phyloP scores from a whole-genome alignment of 2,329 filamentous ascomycete genomes.

The Periconia sp. region DNA sequence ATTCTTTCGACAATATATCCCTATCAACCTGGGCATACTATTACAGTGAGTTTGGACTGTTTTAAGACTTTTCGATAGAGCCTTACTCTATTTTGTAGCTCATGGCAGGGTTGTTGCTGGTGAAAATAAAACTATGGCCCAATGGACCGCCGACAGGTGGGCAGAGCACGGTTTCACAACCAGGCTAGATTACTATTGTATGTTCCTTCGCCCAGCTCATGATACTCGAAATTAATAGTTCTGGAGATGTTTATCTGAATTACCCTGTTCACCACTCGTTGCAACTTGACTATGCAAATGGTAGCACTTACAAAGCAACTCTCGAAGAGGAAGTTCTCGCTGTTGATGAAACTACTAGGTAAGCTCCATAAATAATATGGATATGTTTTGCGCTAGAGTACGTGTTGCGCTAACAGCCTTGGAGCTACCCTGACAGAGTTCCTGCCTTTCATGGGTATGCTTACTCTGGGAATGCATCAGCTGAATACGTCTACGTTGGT shows the following conservation, averaged over 20 bases:
- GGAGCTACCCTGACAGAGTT: conserved; percentile 47
- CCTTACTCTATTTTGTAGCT: conserved; percentile 25
- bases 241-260: conserved; percentile 44
- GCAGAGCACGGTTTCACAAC: conserved; percentile 42
- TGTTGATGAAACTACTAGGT: conserved; percentile 43
- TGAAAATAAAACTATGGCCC: conserved; percentile 46
- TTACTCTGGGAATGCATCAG: conserved; percentile 52
- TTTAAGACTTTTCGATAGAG: neutral
- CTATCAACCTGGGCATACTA: conserved; percentile 48
- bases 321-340: conserved; percentile 42
- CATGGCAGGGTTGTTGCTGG: conserved; percentile 43
- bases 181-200: conserved; percentile 45
- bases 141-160: conserved; percentile 48
- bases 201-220: conserved; percentile 2
- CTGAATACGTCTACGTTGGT: conserved; percentile 56
- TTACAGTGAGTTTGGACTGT: conserved; percentile 33
- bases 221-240: conserved; percentile 3
- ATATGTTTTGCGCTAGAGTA: too few relatives aligned
- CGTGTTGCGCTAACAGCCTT: too few relatives aligned
- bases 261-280: conserved; percentile 46
- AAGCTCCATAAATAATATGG: too few relatives aligned
- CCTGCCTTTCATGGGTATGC: conserved; percentile 58
- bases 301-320: conserved; percentile 36
- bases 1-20: conserved; percentile 49
- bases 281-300: conserved; percentile 41